Evolutionary conservation across 441 rosid genomes (phyloP).

Genomic region (Rhodomyrtus psidioides): DNA sequence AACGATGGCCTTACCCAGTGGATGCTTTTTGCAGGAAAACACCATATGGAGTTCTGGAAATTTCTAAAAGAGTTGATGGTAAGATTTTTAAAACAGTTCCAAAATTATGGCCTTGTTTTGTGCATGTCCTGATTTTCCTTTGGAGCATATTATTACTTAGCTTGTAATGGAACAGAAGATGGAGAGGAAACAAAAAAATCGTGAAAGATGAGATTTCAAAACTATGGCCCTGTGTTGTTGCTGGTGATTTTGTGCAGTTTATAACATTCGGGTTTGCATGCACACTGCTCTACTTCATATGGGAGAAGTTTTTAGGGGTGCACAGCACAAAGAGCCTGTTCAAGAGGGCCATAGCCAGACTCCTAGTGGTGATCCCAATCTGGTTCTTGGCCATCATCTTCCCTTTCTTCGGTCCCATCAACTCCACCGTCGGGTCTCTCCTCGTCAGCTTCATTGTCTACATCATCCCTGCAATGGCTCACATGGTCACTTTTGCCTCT

Average conservation of each 20-base stretch:
- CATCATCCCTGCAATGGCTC: slow-evolving; percentile 66
- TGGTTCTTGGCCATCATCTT: slow-evolving; percentile 68
- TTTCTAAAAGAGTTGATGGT: too few species aligned
- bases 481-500: slow-evolving; percentile 65
- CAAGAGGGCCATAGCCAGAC: slow-evolving; percentile 53
- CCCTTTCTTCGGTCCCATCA: slow-evolving; percentile 76
- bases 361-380: slow-evolving; percentile 65
- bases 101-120: too few species aligned
- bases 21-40: too few species aligned
- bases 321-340: slow-evolving; percentile 53
- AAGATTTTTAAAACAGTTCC: too few species aligned
- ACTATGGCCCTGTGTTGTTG: too few species aligned
- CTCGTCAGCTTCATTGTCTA: slow-evolving; percentile 71
- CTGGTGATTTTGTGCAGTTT: slow-evolving; percentile 19
- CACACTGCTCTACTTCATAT: slow-evolving; percentile 66
- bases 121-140: too few species aligned
- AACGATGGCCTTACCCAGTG: too few species aligned
- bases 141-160: too few species aligned
- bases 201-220: too few species aligned
- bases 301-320: slow-evolving; percentile 61
- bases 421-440: slow-evolving; percentile 69
- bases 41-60: too few species aligned
- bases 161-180: too few species aligned
- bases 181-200: too few species aligned
- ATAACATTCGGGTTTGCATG: slow-evolving; percentile 74